Percentiles rank a stretch among this genome's conserved stretches.
These are phyloP conservation scores for Fusarium odoratissimum DNA, from an alignment of 2,329 filamentous ascomycete species.

Conservation along the genomic window DNA sequence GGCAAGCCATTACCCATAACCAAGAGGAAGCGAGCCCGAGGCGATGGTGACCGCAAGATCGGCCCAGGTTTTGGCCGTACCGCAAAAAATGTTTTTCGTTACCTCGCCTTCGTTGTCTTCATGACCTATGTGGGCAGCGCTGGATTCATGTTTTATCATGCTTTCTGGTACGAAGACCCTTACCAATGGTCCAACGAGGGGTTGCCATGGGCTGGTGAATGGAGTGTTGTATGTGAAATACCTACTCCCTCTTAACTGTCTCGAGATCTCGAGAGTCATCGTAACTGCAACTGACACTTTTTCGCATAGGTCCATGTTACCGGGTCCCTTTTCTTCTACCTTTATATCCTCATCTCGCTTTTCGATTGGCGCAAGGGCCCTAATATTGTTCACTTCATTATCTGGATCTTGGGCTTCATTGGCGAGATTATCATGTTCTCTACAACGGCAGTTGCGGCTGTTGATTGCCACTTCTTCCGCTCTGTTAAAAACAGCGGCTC, in stretches of 20 bases:
- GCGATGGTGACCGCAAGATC: constrained; percentile 58
- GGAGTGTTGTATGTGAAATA: constrained; percentile 72
- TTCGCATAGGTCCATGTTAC: constrained; percentile 80
- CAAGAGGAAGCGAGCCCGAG: constrained; percentile 65
- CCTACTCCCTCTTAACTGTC: not conserved
- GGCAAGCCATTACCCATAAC: constrained; percentile 85
- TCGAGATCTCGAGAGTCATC: constrained; percentile 3
- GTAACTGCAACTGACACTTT: constrained; percentile 35
- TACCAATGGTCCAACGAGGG: constrained; percentile 56
- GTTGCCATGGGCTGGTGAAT: constrained; percentile 80
- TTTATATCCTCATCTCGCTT: constrained; percentile 86
- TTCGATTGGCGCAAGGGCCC: constrained; percentile 86
- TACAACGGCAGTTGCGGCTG: constrained; percentile 76
- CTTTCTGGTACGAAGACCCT: constrained; percentile 63
- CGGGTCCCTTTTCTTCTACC: constrained; percentile 87
- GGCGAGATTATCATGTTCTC: constrained; percentile 80
- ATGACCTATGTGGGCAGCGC: constrained; percentile 82
- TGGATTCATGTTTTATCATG: constrained; percentile 78
- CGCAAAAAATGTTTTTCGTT: constrained; percentile 79
- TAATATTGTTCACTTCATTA: constrained; percentile 79
- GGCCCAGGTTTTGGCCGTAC: constrained; percentile 70
- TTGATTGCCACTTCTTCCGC: constrained; percentile 71
- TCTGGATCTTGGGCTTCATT: constrained; percentile 80
- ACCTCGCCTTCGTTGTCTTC: constrained; percentile 76
- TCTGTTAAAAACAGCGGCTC: constrained; percentile 46